Evolutionary conservation across 345 rosid species (phyloP).

Genomic region (Noccaea bulbosa): DNA sequence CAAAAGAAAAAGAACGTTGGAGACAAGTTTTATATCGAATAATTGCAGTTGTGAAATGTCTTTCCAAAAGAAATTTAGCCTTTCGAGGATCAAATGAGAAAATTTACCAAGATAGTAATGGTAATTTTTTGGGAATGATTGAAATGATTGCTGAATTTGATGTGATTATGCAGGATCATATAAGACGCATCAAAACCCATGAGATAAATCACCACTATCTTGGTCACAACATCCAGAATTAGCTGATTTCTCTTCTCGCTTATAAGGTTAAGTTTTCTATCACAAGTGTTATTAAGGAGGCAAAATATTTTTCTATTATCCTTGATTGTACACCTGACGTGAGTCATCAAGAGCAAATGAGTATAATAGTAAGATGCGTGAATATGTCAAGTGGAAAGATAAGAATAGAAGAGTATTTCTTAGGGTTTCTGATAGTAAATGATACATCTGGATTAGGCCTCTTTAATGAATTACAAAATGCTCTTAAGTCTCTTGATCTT

Average conservation of each 20-base stretch:
- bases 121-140: constrained; percentile 10
- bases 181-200: not conserved
- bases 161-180: constrained; percentile 15
- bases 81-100: constrained; percentile 1
- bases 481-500: not conserved
- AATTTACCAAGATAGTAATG: constrained; percentile 13
- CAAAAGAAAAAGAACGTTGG: not conserved
- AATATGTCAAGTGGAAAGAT: not conserved
- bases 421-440: not conserved
- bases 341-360: not conserved
- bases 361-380: not conserved
- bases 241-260: not conserved
- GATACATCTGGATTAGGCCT: not conserved
- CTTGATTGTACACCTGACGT: not conserved
- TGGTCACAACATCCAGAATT: constrained; percentile 6
- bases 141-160: constrained; percentile 14
- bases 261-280: not conserved
- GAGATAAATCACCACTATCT: not conserved
- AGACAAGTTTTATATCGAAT: not conserved
- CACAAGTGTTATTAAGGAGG: not conserved
- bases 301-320: constrained; percentile 9
- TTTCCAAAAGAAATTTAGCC: not conserved
- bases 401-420: not conserved
- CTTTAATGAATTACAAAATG: not conserved
- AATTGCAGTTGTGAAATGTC: not conserved